A percentile compares a stretch with the other conserved stretches of the same genome.
Conservation (phyloP, 805 yeast genomes). For the Starmerella stigmatis region DNA sequence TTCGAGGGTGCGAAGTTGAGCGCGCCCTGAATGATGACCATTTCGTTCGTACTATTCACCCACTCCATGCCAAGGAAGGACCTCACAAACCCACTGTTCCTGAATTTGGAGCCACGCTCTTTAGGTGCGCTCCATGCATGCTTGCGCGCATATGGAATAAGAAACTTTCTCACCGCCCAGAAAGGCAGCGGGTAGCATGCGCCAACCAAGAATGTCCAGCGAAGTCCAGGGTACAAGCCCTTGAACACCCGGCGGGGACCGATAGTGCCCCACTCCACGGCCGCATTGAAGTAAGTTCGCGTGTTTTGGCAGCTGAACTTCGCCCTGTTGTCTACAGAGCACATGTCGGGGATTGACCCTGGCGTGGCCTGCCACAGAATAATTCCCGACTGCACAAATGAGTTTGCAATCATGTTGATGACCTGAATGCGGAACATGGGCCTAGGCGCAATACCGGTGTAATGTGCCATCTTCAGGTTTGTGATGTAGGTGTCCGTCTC, state of each 20-base stretch:
- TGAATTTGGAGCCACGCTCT: background rate
- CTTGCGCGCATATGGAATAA: conserved; percentile 24
- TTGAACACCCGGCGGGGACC: conserved; percentile 37
- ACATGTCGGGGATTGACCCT: conserved; percentile 28
- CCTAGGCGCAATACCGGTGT: conserved; percentile 48
- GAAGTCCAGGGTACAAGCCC: conserved; percentile 49
- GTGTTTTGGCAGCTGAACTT: conserved; percentile 33
- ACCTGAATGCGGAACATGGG: conserved; percentile 44
- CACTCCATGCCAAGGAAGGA: conserved; percentile 29
- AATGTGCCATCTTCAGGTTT: conserved; percentile 46
- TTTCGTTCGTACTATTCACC: conserved; percentile 12
- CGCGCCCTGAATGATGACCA: conserved; percentile 17
- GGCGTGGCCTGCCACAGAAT: conserved; percentile 30
- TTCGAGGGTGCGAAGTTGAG: conserved; percentile 37
- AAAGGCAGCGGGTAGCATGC: conserved; percentile 26
- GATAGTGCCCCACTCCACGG: conserved; percentile 36
- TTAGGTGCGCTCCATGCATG: conserved; percentile 7
- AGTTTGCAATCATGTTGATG: conserved; percentile 26
- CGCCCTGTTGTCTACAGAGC: conserved; percentile 25
- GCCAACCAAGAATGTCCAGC: conserved; percentile 56
- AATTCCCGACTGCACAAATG: conserved; percentile 28
- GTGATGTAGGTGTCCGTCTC: conserved; percentile 53
- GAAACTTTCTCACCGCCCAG: conserved; percentile 12
- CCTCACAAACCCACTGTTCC: conserved; percentile 16
- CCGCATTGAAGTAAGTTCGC: conserved; percentile 40